Percentiles rank a stretch among this genome's conserved stretches.
These are phyloP conservation scores for Podila horticola DNA, from an alignment of 192 early-diverging fungal species.

Conservation along the genomic window DNA sequence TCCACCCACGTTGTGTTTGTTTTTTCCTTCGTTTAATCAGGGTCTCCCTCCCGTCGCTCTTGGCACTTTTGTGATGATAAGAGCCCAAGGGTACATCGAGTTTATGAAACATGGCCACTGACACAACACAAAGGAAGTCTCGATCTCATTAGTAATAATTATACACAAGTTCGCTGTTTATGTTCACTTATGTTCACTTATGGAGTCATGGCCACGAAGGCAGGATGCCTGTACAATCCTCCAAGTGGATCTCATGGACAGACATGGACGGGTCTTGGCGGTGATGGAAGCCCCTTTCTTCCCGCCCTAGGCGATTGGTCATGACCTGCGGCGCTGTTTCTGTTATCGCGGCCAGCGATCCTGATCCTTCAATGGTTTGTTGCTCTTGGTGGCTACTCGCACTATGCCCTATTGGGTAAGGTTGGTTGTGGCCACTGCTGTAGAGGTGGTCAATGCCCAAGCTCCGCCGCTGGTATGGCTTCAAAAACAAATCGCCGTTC, in stretches of 20 bases:
- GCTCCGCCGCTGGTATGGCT: constrained; percentile 44
- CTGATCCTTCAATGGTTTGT: constrained; percentile 6
- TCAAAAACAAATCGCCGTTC: constrained; percentile 49
- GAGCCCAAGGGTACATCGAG: too few species aligned
- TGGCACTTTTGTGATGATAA: too few species aligned
- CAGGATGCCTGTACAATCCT: constrained; percentile 36
- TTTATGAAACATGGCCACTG: too few species aligned
- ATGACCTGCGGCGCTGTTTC: constrained; percentile 10
- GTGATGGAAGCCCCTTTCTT: not conserved
- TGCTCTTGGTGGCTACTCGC: not conserved
- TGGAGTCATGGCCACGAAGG: constrained; percentile 24
- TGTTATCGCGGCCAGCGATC: not conserved
- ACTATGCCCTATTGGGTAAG: not conserved
- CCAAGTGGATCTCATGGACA: constrained; percentile 44
- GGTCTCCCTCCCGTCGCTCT: too few species aligned
- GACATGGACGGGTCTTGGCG: constrained; percentile 19
- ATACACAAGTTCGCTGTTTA: not conserved
- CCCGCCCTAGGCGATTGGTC: not conserved
- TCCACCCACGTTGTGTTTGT: too few species aligned
- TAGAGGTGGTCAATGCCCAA: constrained; percentile 37
- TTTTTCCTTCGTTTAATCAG: too few species aligned
- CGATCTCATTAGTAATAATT: too few species aligned
- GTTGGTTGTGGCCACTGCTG: constrained; percentile 13
- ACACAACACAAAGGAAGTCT: too few species aligned
- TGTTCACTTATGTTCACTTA: not conserved